Conservation (phyloP, 2,329 filamentous ascomycete species). For the Stagonosporopsis vannaccii region DNA sequence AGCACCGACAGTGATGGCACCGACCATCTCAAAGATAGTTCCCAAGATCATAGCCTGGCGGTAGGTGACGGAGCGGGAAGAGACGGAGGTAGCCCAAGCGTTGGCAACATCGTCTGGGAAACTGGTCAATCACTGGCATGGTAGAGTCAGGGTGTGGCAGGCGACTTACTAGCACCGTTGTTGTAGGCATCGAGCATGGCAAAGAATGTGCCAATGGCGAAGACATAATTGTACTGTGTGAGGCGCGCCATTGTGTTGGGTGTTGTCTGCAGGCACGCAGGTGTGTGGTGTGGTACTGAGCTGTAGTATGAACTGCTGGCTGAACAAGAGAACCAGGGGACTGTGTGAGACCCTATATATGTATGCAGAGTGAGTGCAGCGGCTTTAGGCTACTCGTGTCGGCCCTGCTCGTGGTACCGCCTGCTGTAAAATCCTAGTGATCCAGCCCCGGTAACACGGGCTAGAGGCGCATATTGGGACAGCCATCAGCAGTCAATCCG, state of each 20-base stretch:
- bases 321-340: slow-evolving; percentile 23
- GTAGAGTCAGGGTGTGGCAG: neutral
- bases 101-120: slow-evolving; percentile 81
- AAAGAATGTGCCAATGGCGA: slow-evolving; percentile 78
- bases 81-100: slow-evolving; percentile 81
- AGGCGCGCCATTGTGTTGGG: slow-evolving; percentile 32
- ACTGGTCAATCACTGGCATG: slow-evolving; percentile 16
- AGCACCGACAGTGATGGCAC: slow-evolving; percentile 54
- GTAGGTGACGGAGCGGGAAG: slow-evolving; percentile 77
- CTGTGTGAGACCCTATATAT: slow-evolving; percentile 29
- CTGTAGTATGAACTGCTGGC: slow-evolving; percentile 25
- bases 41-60: slow-evolving; percentile 64
- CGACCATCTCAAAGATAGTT: slow-evolving; percentile 57
- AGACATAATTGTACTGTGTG: slow-evolving; percentile 69
- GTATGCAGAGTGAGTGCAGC: slow-evolving; percentile 24
- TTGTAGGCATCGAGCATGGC: slow-evolving; percentile 79
- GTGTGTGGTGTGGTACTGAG: slow-evolving; percentile 20
- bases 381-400: slow-evolving; percentile 18
- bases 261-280: slow-evolving; percentile 22
- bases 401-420: slow-evolving; percentile 20
- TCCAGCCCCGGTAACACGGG: slow-evolving; percentile 22
- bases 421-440: slow-evolving; percentile 15
- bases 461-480: slow-evolving; percentile 17
- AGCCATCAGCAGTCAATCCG: slow-evolving; percentile 20
- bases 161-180: slow-evolving; percentile 75